Evolutionary conservation across 352 stramenopile species (phyloP).

Genomic region (Pythium biforme): DNA sequence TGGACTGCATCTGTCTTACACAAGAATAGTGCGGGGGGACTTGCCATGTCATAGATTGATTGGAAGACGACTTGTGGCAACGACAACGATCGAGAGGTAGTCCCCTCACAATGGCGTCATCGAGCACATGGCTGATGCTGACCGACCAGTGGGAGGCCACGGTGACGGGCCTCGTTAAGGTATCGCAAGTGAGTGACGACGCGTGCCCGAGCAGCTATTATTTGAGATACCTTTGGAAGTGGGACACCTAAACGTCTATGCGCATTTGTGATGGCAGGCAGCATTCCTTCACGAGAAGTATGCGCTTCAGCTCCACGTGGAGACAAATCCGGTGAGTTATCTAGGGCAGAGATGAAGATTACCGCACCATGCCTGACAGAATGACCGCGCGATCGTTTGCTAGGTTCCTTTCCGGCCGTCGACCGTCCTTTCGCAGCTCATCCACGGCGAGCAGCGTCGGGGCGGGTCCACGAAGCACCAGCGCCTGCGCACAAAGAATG

Average conservation of each 20-base stretch:
- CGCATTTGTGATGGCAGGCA: constrained; percentile 1
- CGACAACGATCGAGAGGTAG: background rate
- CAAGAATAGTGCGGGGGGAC: constrained; percentile 9
- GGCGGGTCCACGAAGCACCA: constrained; percentile 28
- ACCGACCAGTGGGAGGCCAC: constrained; percentile 21
- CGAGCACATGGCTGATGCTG: constrained; percentile 12
- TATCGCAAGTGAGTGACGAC: constrained; percentile 20
- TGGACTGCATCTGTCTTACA: background rate
- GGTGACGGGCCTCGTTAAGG: background rate
- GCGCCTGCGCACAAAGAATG: constrained; percentile 34
- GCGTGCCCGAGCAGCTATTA: background rate
- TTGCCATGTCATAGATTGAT: background rate
- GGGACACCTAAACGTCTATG: background rate
- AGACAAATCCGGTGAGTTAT: constrained; percentile 43
- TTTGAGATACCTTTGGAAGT: no score
- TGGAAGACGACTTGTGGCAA: background rate
- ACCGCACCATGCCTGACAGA: background rate
- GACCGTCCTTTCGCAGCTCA: constrained; percentile 41
- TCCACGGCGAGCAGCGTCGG: constrained; percentile 36
- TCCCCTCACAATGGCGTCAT: constrained; percentile 5
- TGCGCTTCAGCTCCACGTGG: constrained; percentile 43
- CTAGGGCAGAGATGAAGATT: no score
- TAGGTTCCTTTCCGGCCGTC: constrained; percentile 60
- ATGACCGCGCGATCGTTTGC: background rate
- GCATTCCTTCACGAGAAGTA: constrained; percentile 41